Evolutionary conservation across 257 asterid species (phyloP), one percentile per base, ranked within the genome.

Genomic region (Lantana camara): DNA sequence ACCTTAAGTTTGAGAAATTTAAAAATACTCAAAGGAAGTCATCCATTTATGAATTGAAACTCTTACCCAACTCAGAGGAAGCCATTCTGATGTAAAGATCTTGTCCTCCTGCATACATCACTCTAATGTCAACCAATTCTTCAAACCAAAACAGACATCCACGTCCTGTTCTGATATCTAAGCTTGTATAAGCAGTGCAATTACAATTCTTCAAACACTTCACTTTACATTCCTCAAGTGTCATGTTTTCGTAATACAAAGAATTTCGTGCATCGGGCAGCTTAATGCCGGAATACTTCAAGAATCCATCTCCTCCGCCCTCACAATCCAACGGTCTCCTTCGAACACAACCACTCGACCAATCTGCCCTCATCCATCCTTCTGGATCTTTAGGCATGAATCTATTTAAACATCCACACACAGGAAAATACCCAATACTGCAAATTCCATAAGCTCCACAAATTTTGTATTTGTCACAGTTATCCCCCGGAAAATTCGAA

Each of bases 111-210:
- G 27, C n/a, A n/a, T 62, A 27, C 7, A 66, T 9, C 1, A 30
- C 51, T 66, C 71, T 82, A 3, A 79, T 52, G 42, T 82, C 85
- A 10, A 69, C n/a, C 69, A 82, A 79, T 15, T 77, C 80, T 10
- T 64, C 75, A 9, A 66, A 63, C 75, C 80, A 79, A 62, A 60
- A 41, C 79, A 82, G 17, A 75, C 88, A 82, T 11, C 88, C 88
- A 67, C 76, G 29, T 37, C 17, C 54, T 23, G 64, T 41, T 7
- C 73, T 51, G 2, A 79, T 50, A 54, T 81, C 73, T 49, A 75
- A 44, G 63, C 64, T 67, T 40, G 60, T 35, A 50, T 77, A 84
- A 0, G 88, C 87, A 48, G 51, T 64, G 34, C 88, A 84, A 8
- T 58, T 48, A 24, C 91, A 79, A 17, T 81, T 77, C 45, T 22